Evolutionary conservation across 305 asterid species (phyloP), one percentile per base, ranked within the genome.

Genomic region (Petunia hybrid): DNA sequence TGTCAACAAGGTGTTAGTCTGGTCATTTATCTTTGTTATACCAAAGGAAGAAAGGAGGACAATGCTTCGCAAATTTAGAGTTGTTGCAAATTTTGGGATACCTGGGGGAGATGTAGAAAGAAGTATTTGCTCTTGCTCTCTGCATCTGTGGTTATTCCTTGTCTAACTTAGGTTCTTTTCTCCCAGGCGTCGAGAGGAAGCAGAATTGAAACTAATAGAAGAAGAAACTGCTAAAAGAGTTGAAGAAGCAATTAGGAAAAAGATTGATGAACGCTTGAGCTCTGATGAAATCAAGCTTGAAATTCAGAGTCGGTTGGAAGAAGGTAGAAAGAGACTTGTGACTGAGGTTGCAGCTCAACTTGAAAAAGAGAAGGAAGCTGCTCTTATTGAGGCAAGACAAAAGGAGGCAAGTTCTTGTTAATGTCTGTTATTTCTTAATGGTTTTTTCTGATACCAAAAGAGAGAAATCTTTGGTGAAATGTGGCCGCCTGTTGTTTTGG

Each of bases 221-320:
- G 99, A 96, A 92, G 98, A 96, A 93, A 96, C 99, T 70, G 87
- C 96, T 59, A 92, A 84, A 85, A 90, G 99, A 86, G 92, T 96
- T 67, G 93, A 89, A 78, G 93, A 88, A 83, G 93, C 91, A 81
- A 92, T 94, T 87, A 91, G 82, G 84, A 91, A 89, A 88, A 91
- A 85, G 86, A 98, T 96, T 64, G 90, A 90, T 75, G 98, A 94
- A 87, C 89, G 92, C 80, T 90, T 96, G 93, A 89, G 87, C 77
- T 83, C 90, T 42, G 92, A 82, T 76, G 93, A 89, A 69, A 87
- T 93, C 82, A 92, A 86, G 89, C 84, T 88, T 80, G 97, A 92
- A 89, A 89, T 93, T 62, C 85, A 82, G 63, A 89, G 87, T 86
- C 97, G 87, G 53, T 84, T 92, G 61, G 92, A 88, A 83, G 98